These are phyloP conservation scores for Lumnitzera racemosa DNA, from an alignment of 345 rosid species.

Conservation along the genomic window DNA sequence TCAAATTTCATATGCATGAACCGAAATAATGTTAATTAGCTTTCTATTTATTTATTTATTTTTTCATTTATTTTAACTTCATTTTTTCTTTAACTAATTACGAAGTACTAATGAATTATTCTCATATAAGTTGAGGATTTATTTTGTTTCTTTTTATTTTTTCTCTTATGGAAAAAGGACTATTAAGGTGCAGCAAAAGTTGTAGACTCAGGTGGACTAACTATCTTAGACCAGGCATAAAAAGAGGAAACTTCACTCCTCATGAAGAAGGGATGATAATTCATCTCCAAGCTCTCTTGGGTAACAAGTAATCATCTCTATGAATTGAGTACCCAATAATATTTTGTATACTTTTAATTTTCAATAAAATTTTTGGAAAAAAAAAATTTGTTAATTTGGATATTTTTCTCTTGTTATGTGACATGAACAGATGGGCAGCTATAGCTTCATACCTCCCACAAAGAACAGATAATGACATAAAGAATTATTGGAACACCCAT, in stretches of 20 bases:
- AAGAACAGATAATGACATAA: constrained; percentile 72
- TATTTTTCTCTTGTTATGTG: not conserved
- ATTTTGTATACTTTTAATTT: not conserved
- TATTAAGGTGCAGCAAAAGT: constrained; percentile 94
- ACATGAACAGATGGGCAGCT: constrained; percentile 78
- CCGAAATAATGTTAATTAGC: too few species aligned
- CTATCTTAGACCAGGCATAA: constrained; percentile 96
- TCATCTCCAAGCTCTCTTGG: constrained; percentile 97
- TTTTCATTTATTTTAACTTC: too few species aligned
- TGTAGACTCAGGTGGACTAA: constrained; percentile 99
- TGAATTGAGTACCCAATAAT: not conserved
- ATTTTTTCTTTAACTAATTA: not conserved
- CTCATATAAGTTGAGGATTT: not conserved
- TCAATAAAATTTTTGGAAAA: too few species aligned
- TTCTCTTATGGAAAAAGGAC: constrained; percentile 30
- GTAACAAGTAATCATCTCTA: constrained; percentile 78
- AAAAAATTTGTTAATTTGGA: not conserved
- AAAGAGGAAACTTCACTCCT: constrained; percentile 91
- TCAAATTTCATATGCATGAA: too few species aligned
- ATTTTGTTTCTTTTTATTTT: not conserved
- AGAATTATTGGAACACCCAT: constrained; percentile 99
- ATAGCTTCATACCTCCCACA: constrained; percentile 98
- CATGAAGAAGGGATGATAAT: constrained; percentile 98
- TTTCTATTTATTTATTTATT: too few species aligned
- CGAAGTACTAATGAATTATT: not conserved